Base-by-base conservation (phyloP, 208 protist genomes). In the Spironucleus salmonicida region DNA sequence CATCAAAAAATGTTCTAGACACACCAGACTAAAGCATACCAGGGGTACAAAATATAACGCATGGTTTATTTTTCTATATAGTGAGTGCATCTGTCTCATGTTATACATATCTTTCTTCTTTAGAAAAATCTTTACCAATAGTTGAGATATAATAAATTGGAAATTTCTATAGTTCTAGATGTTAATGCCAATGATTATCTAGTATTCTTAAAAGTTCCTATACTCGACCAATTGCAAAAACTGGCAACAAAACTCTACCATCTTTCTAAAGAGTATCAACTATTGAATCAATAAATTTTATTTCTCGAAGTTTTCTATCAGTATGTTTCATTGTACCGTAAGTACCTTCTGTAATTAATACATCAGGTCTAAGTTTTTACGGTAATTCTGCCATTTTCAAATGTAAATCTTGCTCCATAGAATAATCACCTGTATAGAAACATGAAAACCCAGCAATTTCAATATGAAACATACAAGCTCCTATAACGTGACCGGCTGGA, bases 211-310 rank as follows among this genome's bases (percentile, higher is more conserved):
- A 34, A 11, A 82, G 74, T 34, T 82, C 78, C 68, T 80, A 40
- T n/a, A 76, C 78, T 19, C 80, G 30, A 27, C 80, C 79, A n/a
- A 82, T 58, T 13, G 80, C 62, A 82, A 82, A 82, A 26, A 82
- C 78, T 7, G 80, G 78, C 45, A 82, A 66, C 34, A 82, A 35
- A 11, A 71, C 45, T 2, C 78, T 29, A 27, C 80, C 80, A 34
- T 66, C 74, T n/a, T 62, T 68, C 26, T 71, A 38, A 32, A 82
- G 32, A n/a, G 76, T 82, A 15, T 26, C 49, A 58, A 61, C 32
- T 23, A 82, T 75, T 38, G 64, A 4, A 30, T 80, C 68, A n/a
- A 79, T 59, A 40, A 79, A 79, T 29, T 66, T 57, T 11, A n/a
- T 7, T 58, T 79, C 76, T 1, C 76, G 1, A 0, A 39, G 13